Evolutionary conservation across 495 filamentous ascomycete species (phyloP).

Genomic region (Penicillium canariense): DNA sequence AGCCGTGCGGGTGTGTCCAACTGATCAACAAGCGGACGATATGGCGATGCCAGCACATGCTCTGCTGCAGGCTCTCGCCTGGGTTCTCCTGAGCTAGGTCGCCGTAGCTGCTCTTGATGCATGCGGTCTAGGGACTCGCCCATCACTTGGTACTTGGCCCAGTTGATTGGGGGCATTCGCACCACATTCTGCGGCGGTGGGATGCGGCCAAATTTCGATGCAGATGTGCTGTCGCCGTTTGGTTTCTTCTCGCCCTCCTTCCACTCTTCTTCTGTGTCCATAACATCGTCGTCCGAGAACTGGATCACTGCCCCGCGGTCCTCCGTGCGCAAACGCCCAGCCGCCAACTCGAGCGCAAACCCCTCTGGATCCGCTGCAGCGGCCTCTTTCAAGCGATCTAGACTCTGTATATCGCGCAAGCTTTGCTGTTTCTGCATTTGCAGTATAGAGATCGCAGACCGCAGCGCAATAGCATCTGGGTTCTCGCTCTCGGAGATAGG

Average conservation of each 20-base stretch:
- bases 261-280: conserved; percentile 39
- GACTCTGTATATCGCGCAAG: conserved; percentile 61
- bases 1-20: conserved; percentile 49
- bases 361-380: conserved; percentile 66
- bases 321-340: conserved; percentile 49
- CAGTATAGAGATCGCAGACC: conserved; percentile 74
- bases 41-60: conserved; percentile 67
- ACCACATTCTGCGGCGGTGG: conserved; percentile 80
- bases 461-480: conserved; percentile 79
- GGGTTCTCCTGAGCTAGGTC: conserved; percentile 60
- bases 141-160: conserved; percentile 83
- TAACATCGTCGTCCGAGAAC: conserved; percentile 35
- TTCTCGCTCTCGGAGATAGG: conserved; percentile 76
- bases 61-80: conserved; percentile 44
- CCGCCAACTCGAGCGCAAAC: conserved; percentile 61
- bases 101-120: conserved; percentile 69
- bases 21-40: conserved; percentile 66
- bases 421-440: conserved; percentile 79
- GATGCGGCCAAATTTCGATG: conserved; percentile 50
- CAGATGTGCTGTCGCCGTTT: conserved; percentile 22
- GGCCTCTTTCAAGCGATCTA: conserved; percentile 60
- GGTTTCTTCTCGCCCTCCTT: conserved; percentile 19
- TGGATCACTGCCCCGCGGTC: conserved; percentile 42
- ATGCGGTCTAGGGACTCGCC: conserved; percentile 78
- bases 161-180: conserved; percentile 83